phyloP scores from a whole-genome alignment of 2,329 filamentous ascomycete species.

The Pyrenophora graminea region DNA sequence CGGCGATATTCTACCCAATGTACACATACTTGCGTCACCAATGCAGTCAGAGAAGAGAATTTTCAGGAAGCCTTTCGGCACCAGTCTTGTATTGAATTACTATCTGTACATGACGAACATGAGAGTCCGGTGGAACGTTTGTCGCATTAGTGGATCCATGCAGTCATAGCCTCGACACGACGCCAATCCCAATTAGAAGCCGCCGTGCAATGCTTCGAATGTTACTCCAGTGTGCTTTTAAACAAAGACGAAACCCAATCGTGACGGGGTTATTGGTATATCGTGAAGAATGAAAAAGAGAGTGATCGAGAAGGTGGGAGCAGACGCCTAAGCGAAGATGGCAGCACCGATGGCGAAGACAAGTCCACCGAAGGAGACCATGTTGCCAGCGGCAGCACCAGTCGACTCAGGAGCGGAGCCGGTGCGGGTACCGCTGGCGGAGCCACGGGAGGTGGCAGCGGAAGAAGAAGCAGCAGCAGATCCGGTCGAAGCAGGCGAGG shows the following conservation, averaged over 20 bases:
- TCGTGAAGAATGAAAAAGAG: slow-evolving; percentile 7
- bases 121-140: slow-evolving; percentile 1
- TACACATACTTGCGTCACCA: background rate
- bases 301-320: background rate
- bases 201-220: slow-evolving; percentile 9
- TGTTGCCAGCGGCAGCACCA: slow-evolving; percentile 33
- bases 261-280: slow-evolving; percentile 7
- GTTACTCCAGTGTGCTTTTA: slow-evolving; percentile 10
- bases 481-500: background rate
- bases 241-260: slow-evolving; percentile 8
- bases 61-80: background rate
- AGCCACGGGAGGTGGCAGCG: slow-evolving; percentile 7
- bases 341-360: slow-evolving; percentile 35
- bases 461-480: background rate
- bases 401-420: slow-evolving; percentile 18
- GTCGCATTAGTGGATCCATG: slow-evolving; percentile 8
- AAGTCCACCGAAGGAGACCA: slow-evolving; percentile 37
- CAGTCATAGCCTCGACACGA: slow-evolving; percentile 1
- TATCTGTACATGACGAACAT: slow-evolving; percentile 4
- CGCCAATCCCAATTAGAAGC: background rate
- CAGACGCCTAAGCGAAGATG: slow-evolving; percentile 33
- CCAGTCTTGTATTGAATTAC: background rate
- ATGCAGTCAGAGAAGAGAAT: background rate
- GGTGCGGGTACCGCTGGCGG: slow-evolving; percentile 16
- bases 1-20: background rate